These are phyloP conservation scores for Kazachstania bromeliacearum DNA, from an alignment of 805 yeast genomes.

Conservation along the genomic window DNA sequence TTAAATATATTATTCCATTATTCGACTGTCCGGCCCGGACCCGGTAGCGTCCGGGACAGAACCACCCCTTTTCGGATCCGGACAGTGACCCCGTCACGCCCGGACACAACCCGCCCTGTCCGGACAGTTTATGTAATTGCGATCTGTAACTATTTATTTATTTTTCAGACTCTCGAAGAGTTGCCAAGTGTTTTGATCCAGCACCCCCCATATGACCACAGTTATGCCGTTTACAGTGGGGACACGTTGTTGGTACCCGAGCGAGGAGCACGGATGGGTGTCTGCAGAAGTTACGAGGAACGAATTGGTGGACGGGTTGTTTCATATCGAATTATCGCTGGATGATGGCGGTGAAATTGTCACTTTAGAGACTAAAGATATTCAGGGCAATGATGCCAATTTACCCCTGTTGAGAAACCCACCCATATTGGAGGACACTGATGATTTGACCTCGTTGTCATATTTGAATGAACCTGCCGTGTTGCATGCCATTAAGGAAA, in stretches of 20 bases:
- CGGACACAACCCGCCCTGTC: not conserved
- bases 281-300: slow-evolving; percentile 53
- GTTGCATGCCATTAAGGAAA: slow-evolving; percentile 79
- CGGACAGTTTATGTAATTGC: not conserved
- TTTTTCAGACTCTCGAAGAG: no score
- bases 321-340: slow-evolving; percentile 42
- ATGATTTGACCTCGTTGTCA: slow-evolving; percentile 85
- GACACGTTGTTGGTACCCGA: slow-evolving; percentile 73
- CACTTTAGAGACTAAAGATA: slow-evolving; percentile 30
- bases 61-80: no score
- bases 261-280: slow-evolving; percentile 59
- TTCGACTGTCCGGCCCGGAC: no score
- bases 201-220: no score
- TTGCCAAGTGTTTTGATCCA: no score
- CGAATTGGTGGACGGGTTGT: slow-evolving; percentile 35
- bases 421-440: slow-evolving; percentile 84
- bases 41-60: no score
- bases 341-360: slow-evolving; percentile 40
- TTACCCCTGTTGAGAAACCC: slow-evolving; percentile 88
- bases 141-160: no score
- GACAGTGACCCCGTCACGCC: no score
- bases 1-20: no score
- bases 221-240: slow-evolving; percentile 40
- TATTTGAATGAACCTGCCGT: slow-evolving; percentile 96
- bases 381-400: slow-evolving; percentile 14